Percentiles rank a stretch among this genome's conserved stretches.
phyloP scores from a whole-genome alignment of 768 basidiomycete species.

The Rhizopogon vulgaris region DNA sequence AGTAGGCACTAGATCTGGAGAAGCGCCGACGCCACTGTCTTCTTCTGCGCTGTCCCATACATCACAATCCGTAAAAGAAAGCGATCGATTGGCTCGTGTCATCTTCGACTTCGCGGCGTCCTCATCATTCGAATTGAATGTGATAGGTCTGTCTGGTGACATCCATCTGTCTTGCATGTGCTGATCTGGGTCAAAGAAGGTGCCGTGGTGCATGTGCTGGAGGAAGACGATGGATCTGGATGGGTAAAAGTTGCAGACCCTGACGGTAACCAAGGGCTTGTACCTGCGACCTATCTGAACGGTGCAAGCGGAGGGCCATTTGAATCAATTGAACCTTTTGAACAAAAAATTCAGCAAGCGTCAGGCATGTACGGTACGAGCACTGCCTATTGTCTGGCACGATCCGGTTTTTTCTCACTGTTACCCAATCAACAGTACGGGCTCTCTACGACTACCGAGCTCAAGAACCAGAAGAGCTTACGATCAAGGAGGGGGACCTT shows the following conservation, averaged over 20 bases:
- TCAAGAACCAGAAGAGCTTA: conserved; percentile 66
- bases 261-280: conserved; percentile 59
- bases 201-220: conserved; percentile 54
- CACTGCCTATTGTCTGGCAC: neutral
- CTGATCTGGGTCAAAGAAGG: conserved; percentile 46
- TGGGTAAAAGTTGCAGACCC: conserved; percentile 73
- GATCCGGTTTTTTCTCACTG: neutral
- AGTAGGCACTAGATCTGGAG: neutral
- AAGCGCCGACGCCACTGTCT: conserved; percentile 42
- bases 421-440: conserved; percentile 45
- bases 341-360: conserved; percentile 21
- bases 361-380: conserved; percentile 48
- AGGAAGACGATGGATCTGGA: conserved; percentile 81
- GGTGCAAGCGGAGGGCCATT: conserved; percentile 24
- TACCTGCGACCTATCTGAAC: conserved; percentile 80
- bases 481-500: conserved; percentile 51
- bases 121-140: conserved; percentile 70
- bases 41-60: conserved; percentile 44
- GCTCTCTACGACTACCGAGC: conserved; percentile 77
- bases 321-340: conserved; percentile 4
- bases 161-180: conserved; percentile 7
- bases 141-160: conserved; percentile 43
- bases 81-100: conserved; percentile 50
- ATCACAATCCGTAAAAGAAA: conserved; percentile 36
- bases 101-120: conserved; percentile 71